Evolutionary conservation across 495 filamentous ascomycete genomes (phyloP).

Genomic region (Wilcoxina mikolae): DNA sequence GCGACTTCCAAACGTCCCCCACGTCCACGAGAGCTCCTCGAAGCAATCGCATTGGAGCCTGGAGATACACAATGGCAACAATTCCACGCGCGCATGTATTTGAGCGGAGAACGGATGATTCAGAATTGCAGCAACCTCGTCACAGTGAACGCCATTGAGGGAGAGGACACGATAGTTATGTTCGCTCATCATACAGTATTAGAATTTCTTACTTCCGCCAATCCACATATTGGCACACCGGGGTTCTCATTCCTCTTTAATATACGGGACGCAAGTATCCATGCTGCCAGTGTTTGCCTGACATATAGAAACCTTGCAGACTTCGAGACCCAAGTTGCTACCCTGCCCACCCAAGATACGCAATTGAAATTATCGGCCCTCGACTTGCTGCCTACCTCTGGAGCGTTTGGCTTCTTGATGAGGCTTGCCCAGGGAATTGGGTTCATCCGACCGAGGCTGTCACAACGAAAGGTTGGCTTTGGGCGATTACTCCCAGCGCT

Average conservation of each 20-base stretch:
- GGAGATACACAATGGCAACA: not conserved
- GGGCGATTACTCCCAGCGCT: no score
- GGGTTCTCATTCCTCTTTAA: not conserved
- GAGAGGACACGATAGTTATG: conserved; percentile 11
- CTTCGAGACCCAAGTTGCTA: conserved; percentile 8
- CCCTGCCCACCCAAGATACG: no score
- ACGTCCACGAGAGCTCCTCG: conserved; percentile 9
- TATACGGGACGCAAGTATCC: conserved; percentile 19
- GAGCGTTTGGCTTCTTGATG: no score
- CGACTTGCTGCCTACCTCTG: no score
- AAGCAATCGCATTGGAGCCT: conserved; percentile 13
- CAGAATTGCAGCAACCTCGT: conserved; percentile 14
- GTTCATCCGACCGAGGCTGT: no score
- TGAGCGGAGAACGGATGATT: conserved; percentile 6
- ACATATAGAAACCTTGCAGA: conserved; percentile 28
- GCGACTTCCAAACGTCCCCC: conserved; percentile 6
- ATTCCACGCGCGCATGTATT: not conserved
- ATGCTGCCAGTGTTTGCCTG: conserved; percentile 29
- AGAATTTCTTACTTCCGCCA: conserved; percentile 9
- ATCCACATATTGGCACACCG: no score
- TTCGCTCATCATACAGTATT: conserved; percentile 34
- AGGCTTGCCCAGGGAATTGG: no score
- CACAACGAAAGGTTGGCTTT: no score
- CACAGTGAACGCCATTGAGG: conserved; percentile 1
- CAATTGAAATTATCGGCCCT: no score